A percentile compares a stretch with the other conserved stretches of the same genome.
phyloP scores from a whole-genome alignment of 495 filamentous ascomycete genomes.

The Penicillium verhagenii region DNA sequence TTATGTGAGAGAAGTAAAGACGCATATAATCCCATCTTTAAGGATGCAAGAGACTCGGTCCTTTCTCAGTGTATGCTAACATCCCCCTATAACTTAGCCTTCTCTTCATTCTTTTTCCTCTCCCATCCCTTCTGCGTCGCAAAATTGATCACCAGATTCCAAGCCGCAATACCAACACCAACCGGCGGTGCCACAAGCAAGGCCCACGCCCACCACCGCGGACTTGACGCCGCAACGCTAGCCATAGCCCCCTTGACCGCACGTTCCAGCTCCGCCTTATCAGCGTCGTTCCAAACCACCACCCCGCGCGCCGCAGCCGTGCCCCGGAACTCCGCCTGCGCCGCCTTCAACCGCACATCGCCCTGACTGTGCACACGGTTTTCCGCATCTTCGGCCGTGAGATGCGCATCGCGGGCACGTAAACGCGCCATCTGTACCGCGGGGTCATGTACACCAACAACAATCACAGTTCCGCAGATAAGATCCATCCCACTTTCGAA shows the following conservation, averaged over 20 bases:
- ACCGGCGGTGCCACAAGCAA: conserved; percentile 71
- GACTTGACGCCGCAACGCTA: conserved; percentile 60
- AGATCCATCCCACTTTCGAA: conserved; percentile 83
- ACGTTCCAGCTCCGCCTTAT: conserved; percentile 59
- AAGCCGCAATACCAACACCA: conserved; percentile 60
- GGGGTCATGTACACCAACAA: conserved; percentile 76
- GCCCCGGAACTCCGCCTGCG: conserved; percentile 63
- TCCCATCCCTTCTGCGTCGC: conserved; percentile 68
- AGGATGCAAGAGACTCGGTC: too few species aligned
- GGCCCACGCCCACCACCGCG: conserved; percentile 77
- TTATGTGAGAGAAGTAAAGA: too few species aligned
- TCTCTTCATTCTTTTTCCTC: conserved; percentile 60
- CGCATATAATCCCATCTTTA: neutral
- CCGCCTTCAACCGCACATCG: conserved; percentile 78
- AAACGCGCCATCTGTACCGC: conserved; percentile 77
- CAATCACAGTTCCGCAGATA: conserved; percentile 76
- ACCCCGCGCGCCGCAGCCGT: conserved; percentile 56
- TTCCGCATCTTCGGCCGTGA: conserved; percentile 76
- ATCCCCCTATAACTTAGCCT: conserved; percentile 59
- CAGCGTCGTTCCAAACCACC: conserved; percentile 86
- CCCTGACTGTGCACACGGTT: conserved; percentile 81
- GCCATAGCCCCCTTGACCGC: conserved; percentile 63
- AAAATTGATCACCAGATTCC: conserved; percentile 67
- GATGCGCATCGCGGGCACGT: conserved; percentile 64
- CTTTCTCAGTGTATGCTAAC: too few species aligned